These are phyloP conservation scores for Corylus heterophylla DNA, from an alignment of 306 rosid species.

Conservation along the genomic window DNA sequence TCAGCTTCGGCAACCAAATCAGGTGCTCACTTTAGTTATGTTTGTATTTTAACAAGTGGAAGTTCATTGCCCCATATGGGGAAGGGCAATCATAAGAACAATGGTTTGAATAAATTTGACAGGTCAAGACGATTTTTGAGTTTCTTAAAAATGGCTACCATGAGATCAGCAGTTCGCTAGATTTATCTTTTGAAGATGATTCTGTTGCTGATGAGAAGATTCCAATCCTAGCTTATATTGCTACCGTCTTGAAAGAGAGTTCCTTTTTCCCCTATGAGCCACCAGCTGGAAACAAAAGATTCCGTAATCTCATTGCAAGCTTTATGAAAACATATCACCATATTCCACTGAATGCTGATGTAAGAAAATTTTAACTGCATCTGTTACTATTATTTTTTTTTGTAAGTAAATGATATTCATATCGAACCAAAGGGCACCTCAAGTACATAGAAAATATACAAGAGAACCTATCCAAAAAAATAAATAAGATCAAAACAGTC, in stretches of 20 bases:
- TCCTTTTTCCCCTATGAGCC: slow-evolving; percentile 80
- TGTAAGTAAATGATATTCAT: too few species aligned
- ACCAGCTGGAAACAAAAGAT: slow-evolving; percentile 89
- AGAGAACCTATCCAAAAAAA: too few species aligned
- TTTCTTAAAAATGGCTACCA: slow-evolving; percentile 90
- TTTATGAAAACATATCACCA: slow-evolving; percentile 96
- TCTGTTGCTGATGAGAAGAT: slow-evolving; percentile 98
- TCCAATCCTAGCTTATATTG: slow-evolving; percentile 88
- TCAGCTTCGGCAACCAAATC: slow-evolving; percentile 92
- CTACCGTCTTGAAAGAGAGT: slow-evolving; percentile 63
- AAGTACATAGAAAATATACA: too few species aligned
- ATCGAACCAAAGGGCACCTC: too few species aligned
- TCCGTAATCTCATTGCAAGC: slow-evolving; percentile 86
- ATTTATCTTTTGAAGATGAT: slow-evolving; percentile 89
- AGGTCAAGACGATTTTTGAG: slow-evolving; percentile 90
- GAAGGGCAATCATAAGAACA: slow-evolving; percentile 27
- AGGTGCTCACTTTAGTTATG: slow-evolving; percentile 52
- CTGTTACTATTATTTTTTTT: not conserved
- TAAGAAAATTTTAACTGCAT: slow-evolving; percentile 45
- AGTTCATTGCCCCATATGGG: slow-evolving; percentile 20
- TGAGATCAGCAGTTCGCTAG: slow-evolving; percentile 90
- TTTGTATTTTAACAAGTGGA: slow-evolving; percentile 25
- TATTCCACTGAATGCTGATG: slow-evolving; percentile 68
- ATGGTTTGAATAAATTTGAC: slow-evolving; percentile 39
- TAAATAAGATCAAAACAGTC: too few species aligned